Evolutionary conservation across 2,329 filamentous ascomycete species (phyloP), one percentile per base, ranked within the genome.

Genomic region (Davidsoniella virescens): DNA sequence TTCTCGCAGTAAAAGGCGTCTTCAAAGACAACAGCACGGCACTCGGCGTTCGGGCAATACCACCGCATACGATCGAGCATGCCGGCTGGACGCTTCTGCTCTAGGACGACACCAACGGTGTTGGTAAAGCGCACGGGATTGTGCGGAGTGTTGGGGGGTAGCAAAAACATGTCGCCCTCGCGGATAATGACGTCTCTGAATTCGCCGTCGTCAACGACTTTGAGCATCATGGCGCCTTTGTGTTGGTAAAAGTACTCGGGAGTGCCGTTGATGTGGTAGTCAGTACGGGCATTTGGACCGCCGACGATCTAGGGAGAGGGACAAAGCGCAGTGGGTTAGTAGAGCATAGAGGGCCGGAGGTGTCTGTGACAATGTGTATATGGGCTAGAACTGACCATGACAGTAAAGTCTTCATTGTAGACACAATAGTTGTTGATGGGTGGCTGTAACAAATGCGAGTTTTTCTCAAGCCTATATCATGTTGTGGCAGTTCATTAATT

Each of bases 191-290:
- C 78, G 66, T 96, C 90, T 56, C 79, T 75, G 67, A 94, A 94
- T 63, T 72, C 64, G 52, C 71, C 65, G 54, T 94, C 86, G 55
- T 95, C 87, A 55, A 95, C 84, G 14, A 92, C 84, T 63, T 93
- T 94, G 58, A 98, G 82, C 52, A 92, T 72, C 90, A 96, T 95
- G 57, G 82, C 80, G 57, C 92, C 92, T 59, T 81, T 80, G 75
- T 94, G 80, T 67, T 96, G 90, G 73, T 92, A 96, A 78, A 96
- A 98, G 82, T 88, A 96, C 66, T 96, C 92, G 10, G 92, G 80
- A 0, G 90, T 96, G 59, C 80, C 71, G 72, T 96, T 96, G 75
- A 96, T 90, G 73, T 96, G 92, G 72, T 95, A 98, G 72, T 96
- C 92, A 51, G 88, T 95, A 56, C 92, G 80, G 54, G 86, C 86